Conservation (phyloP, 495 filamentous ascomycete genomes). For the Entonaema liquescens region DNA sequence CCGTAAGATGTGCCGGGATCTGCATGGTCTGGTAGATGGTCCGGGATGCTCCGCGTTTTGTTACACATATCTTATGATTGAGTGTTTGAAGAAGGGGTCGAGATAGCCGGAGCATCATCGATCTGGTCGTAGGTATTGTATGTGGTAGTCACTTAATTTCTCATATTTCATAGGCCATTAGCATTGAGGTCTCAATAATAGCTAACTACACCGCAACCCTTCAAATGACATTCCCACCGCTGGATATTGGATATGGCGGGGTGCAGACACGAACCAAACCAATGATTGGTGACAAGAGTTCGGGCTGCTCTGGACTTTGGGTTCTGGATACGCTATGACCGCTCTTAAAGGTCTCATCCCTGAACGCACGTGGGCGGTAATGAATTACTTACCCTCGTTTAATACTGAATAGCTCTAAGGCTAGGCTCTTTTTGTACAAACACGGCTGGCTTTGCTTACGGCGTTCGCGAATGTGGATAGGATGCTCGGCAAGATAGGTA, state of each 20-base stretch:
- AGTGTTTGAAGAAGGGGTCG: background rate
- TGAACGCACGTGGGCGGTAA: constrained; percentile 34
- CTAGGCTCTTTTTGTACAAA: constrained; percentile 26
- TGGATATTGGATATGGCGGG: constrained; percentile 29
- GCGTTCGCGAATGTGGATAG: background rate
- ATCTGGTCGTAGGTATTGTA: background rate
- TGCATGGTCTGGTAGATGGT: constrained; percentile 15
- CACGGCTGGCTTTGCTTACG: constrained; percentile 5
- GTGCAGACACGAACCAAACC: constrained; percentile 10
- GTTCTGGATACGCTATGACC: constrained; percentile 33
- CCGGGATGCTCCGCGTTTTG: constrained; percentile 4
- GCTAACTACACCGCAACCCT: background rate
- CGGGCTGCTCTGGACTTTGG: constrained; percentile 18
- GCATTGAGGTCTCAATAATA: background rate
- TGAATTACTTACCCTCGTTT: constrained; percentile 26
- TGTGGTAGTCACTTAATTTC: too few species aligned
- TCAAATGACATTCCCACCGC: constrained; percentile 8
- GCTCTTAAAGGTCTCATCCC: constrained; percentile 21
- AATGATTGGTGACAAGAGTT: background rate
- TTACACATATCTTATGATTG: background rate
- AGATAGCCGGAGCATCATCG: background rate
- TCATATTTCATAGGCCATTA: background rate
- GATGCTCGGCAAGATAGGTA: background rate
- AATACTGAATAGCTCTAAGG: background rate
- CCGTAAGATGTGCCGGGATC: constrained; percentile 33